Evolutionary conservation across 108 stramenopile genomes (phyloP).

Genomic region (Fistulifera solaris): DNA sequence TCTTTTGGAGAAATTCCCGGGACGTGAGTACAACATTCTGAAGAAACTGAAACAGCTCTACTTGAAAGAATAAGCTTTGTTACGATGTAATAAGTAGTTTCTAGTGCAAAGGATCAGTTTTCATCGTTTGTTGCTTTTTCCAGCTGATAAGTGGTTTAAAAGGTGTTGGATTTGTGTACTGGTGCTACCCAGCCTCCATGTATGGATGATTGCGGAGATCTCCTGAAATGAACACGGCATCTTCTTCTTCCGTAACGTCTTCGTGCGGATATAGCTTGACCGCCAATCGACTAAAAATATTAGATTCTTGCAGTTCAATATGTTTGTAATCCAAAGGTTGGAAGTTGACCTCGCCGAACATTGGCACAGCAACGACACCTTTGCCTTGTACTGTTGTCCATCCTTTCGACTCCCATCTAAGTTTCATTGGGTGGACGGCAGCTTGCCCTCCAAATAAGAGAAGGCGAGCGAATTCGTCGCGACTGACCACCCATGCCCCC

Average conservation of each 20-base stretch:
- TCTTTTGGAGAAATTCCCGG: slow-evolving; percentile 57
- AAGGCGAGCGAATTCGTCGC: slow-evolving; percentile 74
- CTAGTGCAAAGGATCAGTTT: too few relatives aligned
- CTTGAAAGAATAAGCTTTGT: not conserved
- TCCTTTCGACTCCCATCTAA: slow-evolving; percentile 59
- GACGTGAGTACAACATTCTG: slow-evolving; percentile 60
- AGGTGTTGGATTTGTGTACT: not conserved
- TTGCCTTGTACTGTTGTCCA: slow-evolving; percentile 75
- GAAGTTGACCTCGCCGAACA: slow-evolving; percentile 83
- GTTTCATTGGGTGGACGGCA: slow-evolving; percentile 59
- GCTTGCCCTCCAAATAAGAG: slow-evolving; percentile 76
- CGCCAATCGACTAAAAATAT: slow-evolving; percentile 2
- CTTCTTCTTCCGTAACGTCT: slow-evolving; percentile 47
- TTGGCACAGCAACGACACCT: slow-evolving; percentile 68
- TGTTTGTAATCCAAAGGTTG: slow-evolving; percentile 37
- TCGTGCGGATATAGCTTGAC: slow-evolving; percentile 56
- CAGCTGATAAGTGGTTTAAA: too few relatives aligned
- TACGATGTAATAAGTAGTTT: too few relatives aligned
- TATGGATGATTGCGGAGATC: slow-evolving; percentile 33
- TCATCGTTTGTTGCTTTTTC: too few relatives aligned
- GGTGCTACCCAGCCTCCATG: slow-evolving; percentile 15
- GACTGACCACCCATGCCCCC: slow-evolving; percentile 74
- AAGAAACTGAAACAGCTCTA: slow-evolving; percentile 34
- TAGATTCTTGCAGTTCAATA: not conserved
- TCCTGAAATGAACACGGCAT: slow-evolving; percentile 12